phyloP scores from a whole-genome alignment of 1,284 basidiomycete species.

The Cutaneotrichosporon mucoides region DNA sequence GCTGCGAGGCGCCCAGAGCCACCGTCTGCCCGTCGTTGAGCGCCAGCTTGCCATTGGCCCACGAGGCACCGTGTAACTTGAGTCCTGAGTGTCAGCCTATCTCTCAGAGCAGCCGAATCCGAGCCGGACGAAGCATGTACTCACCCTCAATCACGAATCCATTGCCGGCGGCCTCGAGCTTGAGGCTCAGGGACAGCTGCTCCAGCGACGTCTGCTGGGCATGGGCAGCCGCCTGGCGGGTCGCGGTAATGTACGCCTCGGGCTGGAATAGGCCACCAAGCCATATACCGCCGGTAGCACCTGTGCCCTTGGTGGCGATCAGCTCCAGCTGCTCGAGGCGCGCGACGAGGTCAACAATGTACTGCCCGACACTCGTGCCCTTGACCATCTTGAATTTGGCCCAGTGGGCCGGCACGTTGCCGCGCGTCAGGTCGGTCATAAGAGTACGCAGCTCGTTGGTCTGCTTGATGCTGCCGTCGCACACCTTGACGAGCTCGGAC shows the following conservation, averaged over 20 bases:
- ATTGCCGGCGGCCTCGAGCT: slow-evolving; percentile 70
- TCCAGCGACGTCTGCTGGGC: slow-evolving; percentile 85
- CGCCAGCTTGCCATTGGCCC: slow-evolving; percentile 62
- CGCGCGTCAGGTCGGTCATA: slow-evolving; percentile 83
- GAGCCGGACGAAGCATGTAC: slow-evolving; percentile 82
- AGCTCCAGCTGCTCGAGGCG: slow-evolving; percentile 73
- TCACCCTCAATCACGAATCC: slow-evolving; percentile 81
- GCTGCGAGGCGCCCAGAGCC: slow-evolving; percentile 68
- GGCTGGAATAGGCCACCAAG: slow-evolving; percentile 92
- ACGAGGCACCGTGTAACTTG: slow-evolving; percentile 76
- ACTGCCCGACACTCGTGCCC: slow-evolving; percentile 72
- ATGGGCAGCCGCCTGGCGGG: slow-evolving; percentile 86
- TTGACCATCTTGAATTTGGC: slow-evolving; percentile 79
- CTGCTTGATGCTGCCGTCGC: slow-evolving; percentile 81
- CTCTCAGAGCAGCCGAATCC: slow-evolving; percentile 53
- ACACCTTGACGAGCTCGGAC: slow-evolving; percentile 72
- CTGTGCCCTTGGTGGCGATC: slow-evolving; percentile 54
- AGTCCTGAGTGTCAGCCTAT: slow-evolving; percentile 57
- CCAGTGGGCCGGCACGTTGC: slow-evolving; percentile 83
- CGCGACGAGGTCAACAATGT: slow-evolving; percentile 73
- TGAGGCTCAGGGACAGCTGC: slow-evolving; percentile 72
- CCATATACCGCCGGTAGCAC: slow-evolving; percentile 61
- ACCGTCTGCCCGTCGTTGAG: slow-evolving; percentile 79
- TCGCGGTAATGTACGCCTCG: slow-evolving; percentile 90
- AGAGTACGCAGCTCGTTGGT: slow-evolving; percentile 86